Evolutionary conservation across 805 yeast genomes (phyloP), one percentile per base, ranked within the genome.

Genomic region (Sungouiella thailandica): DNA sequence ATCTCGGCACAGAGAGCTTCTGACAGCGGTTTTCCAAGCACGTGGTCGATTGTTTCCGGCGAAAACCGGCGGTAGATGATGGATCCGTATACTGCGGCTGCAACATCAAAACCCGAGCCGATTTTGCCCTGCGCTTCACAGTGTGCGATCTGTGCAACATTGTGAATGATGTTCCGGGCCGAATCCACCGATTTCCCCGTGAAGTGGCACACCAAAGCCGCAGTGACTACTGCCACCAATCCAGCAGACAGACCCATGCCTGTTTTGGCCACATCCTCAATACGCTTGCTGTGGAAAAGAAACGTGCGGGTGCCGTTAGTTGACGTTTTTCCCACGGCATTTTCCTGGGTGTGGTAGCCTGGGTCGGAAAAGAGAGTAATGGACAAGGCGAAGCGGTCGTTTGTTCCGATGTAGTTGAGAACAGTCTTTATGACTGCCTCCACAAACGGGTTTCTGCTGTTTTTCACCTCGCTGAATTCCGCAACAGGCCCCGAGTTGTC

Each of bases 171-270:
- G 4, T 57, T 47, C 6, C 41, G 36, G 17, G 44, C 35, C 10
- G 41, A 42, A 6, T 35, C 36, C 7, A 35, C 35, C 6, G 49
- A 47, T 12, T 32, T 34, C 4, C 31, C 28, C 7, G 26, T 20
- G 15, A 40, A 29, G 31, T 65, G 60, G 4, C 81, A 65, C 6
- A 80, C 53, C 29, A 93, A 51, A 0, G 89, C 83, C 0, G 95
- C 72, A 0, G 85, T 76, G 2, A 89, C 67, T 1, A 83, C 89
- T 1, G 94, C 74, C 2, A 86, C 95, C 37, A 93, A 68, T 0
- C 96, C 96, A 0, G 98, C 98, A 20, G 96, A 87, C 9, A 96
- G 87, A 1, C 98, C 98, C 31, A 93, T 67, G 0, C 98, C 98
- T 0, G 98, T 93, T 54, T 93, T 93, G 2, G 96, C 78, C 5